These are phyloP conservation scores for Phytopythium mirpurense DNA, from an alignment of 352 stramenopile species.

Conservation along the genomic window DNA sequence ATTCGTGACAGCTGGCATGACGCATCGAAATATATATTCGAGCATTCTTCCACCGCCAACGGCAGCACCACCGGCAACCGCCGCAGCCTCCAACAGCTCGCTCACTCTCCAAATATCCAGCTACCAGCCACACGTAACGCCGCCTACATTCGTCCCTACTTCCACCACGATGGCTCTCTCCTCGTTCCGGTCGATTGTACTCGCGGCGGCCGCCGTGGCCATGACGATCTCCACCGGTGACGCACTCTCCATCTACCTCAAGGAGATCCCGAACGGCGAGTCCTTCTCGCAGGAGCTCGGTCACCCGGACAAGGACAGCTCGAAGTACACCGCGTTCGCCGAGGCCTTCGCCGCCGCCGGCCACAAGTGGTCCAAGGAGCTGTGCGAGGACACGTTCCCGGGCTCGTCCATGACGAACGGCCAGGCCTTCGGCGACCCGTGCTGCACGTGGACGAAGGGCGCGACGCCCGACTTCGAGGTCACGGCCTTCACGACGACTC, in stretches of 20 bases:
- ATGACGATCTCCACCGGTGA: conserved; percentile 15
- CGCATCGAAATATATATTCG: too few species aligned
- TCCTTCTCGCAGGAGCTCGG: conserved; percentile 31
- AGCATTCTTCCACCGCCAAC: too few species aligned
- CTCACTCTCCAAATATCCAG: too few species aligned
- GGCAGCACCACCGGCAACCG: too few species aligned
- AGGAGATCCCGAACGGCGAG: conserved; percentile 38
- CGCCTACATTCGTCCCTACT: too few species aligned
- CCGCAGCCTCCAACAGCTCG: too few species aligned
- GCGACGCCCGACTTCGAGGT: conserved; percentile 25
- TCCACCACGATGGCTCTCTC: conserved; percentile 4
- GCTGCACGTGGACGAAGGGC: conserved; percentile 39
- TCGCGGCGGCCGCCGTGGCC: conserved; percentile 15
- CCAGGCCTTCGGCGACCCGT: conserved; percentile 23
- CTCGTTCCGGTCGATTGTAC: conserved; percentile 2
- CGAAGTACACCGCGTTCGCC: background rate
- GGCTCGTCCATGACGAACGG: conserved; percentile 34
- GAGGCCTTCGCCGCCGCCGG: too few species aligned
- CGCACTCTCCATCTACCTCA: conserved; percentile 21
- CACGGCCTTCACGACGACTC: conserved; percentile 23
- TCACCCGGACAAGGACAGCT: conserved; percentile 23
- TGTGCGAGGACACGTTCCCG: too few species aligned
- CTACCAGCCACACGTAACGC: too few species aligned
- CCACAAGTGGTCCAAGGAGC: too few species aligned
- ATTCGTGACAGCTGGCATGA: too few species aligned